Conservation (phyloP, 805 yeast species). For the Spathaspora gorwiae region DNA sequence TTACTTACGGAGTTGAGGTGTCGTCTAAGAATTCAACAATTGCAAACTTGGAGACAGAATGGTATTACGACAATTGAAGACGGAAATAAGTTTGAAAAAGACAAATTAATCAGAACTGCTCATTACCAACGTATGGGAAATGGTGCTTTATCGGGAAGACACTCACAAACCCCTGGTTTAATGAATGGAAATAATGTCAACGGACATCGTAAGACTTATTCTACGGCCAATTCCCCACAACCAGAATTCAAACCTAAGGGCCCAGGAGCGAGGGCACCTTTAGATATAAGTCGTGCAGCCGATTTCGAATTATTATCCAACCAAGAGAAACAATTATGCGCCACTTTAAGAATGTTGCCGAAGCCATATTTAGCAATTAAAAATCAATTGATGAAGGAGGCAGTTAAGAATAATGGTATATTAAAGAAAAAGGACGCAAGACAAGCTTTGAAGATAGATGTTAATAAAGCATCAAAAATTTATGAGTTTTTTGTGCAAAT, state of each 20-base stretch:
- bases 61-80: constrained; percentile 82
- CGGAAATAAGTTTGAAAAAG: constrained; percentile 85
- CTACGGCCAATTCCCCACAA: constrained; percentile 30
- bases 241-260: constrained; percentile 42
- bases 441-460: constrained; percentile 79
- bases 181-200: constrained; percentile 9
- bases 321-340: constrained; percentile 86
- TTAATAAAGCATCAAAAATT: constrained; percentile 77
- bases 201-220: constrained; percentile 16
- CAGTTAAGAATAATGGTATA: constrained; percentile 78
- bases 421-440: constrained; percentile 82
- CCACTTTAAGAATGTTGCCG: constrained; percentile 79
- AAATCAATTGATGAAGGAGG: constrained; percentile 81
- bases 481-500: constrained; percentile 91
- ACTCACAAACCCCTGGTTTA: constrained; percentile 12
- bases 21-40: constrained; percentile 76
- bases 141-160: constrained; percentile 24
- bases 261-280: constrained; percentile 45
- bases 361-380: constrained; percentile 93
- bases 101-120: constrained; percentile 63
- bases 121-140: constrained; percentile 55
- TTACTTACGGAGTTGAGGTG: constrained; percentile 73
- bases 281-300: constrained; percentile 71
- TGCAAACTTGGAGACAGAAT: constrained; percentile 89
- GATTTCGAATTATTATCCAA: constrained; percentile 78